Percentiles rank a stretch among this genome's conserved stretches.
phyloP scores from a whole-genome alignment of 176 grass and related monocot species.

The Carex kokanica region DNA sequence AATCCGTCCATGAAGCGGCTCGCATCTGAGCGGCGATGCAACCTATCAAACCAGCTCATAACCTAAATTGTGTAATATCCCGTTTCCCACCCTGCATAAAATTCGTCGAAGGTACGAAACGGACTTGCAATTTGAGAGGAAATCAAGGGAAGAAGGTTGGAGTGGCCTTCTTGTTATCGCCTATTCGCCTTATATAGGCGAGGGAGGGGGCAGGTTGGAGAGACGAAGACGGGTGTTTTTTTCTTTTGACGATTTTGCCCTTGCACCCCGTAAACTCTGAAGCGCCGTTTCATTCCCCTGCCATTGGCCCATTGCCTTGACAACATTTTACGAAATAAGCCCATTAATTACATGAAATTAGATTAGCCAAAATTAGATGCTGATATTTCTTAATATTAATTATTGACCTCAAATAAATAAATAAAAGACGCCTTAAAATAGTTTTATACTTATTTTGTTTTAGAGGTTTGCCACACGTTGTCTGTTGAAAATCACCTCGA shows the following conservation, averaged over 20 bases:
- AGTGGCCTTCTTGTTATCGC: background rate
- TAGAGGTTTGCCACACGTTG: background rate
- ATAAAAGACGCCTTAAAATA: background rate
- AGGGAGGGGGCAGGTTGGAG: background rate
- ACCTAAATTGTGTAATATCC: slow-evolving; percentile 31
- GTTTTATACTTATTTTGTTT: background rate
- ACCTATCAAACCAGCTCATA: slow-evolving; percentile 75
- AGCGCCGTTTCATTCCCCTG: background rate
- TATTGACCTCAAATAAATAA: background rate
- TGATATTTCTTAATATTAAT: too few relatives aligned
- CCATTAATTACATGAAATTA: background rate
- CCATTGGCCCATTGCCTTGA: too few relatives aligned
- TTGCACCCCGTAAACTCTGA: background rate
- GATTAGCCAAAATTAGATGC: background rate
- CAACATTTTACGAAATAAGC: background rate
- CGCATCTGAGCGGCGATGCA: slow-evolving; percentile 44
- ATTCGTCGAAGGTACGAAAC: slow-evolving; percentile 7
- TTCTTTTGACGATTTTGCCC: background rate
- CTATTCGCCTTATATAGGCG: slow-evolving; percentile 14
- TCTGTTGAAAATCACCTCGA: background rate
- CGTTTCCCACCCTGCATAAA: slow-evolving; percentile 23
- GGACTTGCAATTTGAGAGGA: background rate
- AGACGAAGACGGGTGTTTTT: background rate
- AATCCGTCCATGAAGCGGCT: slow-evolving; percentile 80
- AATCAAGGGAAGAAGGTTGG: background rate